These are phyloP conservation scores for Allium fistulosum DNA, from an alignment of 106 monocot species.

Conservation along the genomic window DNA sequence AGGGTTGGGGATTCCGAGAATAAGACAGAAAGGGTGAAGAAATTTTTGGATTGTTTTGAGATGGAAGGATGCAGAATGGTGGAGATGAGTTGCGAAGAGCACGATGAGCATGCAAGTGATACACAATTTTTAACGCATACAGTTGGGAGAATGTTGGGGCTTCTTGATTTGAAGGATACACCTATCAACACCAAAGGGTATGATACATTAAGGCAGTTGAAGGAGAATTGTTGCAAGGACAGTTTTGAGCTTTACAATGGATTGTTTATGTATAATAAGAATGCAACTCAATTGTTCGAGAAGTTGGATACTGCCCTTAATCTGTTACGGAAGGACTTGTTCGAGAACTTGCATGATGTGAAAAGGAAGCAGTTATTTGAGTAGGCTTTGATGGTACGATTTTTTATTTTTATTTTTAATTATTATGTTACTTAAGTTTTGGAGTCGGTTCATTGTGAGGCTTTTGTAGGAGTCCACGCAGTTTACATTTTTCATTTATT, in stretches of 20 bases:
- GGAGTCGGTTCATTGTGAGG: too few species aligned
- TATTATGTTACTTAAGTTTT: too few species aligned
- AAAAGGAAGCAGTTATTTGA: constrained; percentile 48
- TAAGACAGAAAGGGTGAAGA: constrained; percentile 15
- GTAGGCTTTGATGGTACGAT: neutral
- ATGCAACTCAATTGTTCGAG: too few species aligned
- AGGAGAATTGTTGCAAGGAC: neutral
- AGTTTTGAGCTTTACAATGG: too few species aligned
- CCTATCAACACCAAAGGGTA: constrained; percentile 65
- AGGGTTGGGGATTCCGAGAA: constrained; percentile 21
- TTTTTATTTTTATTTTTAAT: too few species aligned
- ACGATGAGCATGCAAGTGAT: constrained; percentile 45
- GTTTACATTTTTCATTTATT: too few species aligned
- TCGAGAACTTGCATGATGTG: constrained; percentile 5
- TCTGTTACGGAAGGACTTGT: too few species aligned
- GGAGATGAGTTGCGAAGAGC: constrained; percentile 64
- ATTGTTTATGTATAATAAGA: too few species aligned
- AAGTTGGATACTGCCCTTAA: too few species aligned
- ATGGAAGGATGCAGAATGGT: constrained; percentile 61
- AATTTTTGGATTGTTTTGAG: constrained; percentile 47
- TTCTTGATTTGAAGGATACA: constrained; percentile 30
- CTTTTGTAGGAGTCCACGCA: too few species aligned
- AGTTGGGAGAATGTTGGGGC: constrained; percentile 35
- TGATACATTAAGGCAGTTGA: constrained; percentile 40
- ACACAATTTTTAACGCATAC: constrained; percentile 70